These are phyloP conservation scores for Termitomyces sp. DNA, from an alignment of 768 basidiomycete genomes.

Conservation along the genomic window DNA sequence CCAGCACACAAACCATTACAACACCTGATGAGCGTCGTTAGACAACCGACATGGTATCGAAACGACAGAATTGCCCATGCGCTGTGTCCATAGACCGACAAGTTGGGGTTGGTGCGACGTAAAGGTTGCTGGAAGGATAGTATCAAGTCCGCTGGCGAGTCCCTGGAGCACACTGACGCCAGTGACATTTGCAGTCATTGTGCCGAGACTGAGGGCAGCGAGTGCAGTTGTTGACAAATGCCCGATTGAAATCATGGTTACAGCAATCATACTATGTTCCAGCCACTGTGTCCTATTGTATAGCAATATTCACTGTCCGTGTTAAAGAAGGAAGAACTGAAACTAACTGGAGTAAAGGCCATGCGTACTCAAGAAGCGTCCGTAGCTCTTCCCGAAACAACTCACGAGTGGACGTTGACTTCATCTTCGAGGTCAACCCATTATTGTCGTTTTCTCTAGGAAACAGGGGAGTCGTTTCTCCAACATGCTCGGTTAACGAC, in stretches of 20 bases:
- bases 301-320: not conserved
- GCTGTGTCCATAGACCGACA: slow-evolving; percentile 62
- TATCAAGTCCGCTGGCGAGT: not conserved
- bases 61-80: slow-evolving; percentile 16
- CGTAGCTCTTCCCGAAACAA: slow-evolving; percentile 11
- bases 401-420: not conserved
- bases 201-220: not conserved
- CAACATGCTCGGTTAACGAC: not conserved
- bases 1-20: slow-evolving; percentile 13
- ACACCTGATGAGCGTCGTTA: not conserved
- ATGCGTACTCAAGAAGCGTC: slow-evolving; percentile 1
- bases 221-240: not conserved
- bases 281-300: not conserved
- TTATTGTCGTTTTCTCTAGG: not conserved
- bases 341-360: slow-evolving; percentile 11
- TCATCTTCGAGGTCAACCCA: not conserved
- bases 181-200: not conserved
- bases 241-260: not conserved
- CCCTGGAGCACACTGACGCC: not conserved
- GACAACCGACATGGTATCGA: not conserved
- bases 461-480: not conserved
- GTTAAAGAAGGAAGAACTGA: not conserved
- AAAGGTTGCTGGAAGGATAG: not conserved
- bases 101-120: not conserved
- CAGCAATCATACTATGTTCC: not conserved